Evolutionary conservation across 306 rosid genomes (phyloP).

Genomic region (Inga leiocalycina): DNA sequence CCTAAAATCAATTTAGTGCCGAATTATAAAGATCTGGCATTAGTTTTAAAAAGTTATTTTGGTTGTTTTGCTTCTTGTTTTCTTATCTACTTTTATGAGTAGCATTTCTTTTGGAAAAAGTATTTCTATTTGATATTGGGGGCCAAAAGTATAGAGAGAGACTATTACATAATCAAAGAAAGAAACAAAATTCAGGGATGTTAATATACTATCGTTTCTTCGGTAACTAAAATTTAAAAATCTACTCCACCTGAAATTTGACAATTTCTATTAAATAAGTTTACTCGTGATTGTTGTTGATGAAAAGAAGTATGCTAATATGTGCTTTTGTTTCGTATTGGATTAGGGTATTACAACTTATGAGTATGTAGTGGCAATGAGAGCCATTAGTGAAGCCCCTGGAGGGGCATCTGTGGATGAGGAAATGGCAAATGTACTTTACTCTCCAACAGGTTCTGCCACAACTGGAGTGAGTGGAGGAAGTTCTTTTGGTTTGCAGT

Average conservation of each 20-base stretch:
- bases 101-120: too few species aligned
- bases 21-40: neutral
- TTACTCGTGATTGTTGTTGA: constrained; percentile 25
- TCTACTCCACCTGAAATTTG: neutral
- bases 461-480: constrained; percentile 98
- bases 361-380: constrained; percentile 95
- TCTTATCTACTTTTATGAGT: neutral
- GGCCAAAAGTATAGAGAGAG: neutral
- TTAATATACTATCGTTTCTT: neutral
- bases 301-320: constrained; percentile 27
- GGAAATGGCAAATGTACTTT: constrained; percentile 64
- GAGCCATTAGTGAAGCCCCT: constrained; percentile 90
- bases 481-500: constrained; percentile 87
- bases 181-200: neutral
- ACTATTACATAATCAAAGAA: neutral
- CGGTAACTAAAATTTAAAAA: neutral
- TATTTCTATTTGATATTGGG: neutral
- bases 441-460: constrained; percentile 91
- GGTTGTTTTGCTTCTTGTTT: neutral
- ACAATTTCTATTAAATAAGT: neutral
- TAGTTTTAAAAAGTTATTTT: neutral
- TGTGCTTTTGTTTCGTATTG: constrained; percentile 29
- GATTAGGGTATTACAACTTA: constrained; percentile 95
- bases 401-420: constrained; percentile 71
- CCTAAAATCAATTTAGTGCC: neutral